These are phyloP conservation scores for Carex sylvatica DNA, from an alignment of 202 grass and related monocot species.

Conservation along the genomic window DNA sequence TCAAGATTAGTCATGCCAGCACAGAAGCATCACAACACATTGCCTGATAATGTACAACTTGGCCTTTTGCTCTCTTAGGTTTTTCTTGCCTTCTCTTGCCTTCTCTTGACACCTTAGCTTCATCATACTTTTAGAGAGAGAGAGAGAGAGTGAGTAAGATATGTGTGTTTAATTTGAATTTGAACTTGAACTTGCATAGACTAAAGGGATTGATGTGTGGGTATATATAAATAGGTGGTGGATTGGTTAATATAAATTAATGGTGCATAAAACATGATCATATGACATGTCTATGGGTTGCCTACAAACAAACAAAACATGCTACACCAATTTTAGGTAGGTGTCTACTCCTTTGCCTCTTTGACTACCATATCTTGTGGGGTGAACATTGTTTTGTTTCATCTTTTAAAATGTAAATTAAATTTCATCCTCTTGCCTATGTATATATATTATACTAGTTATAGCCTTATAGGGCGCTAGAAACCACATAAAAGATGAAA, in stretches of 20 bases:
- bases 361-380: constrained; percentile 16
- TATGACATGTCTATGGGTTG: constrained; percentile 14
- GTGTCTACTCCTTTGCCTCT: constrained; percentile 3
- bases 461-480: neutral
- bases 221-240: neutral
- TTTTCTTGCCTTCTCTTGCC: constrained; percentile 26
- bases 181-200: constrained; percentile 24
- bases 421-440: neutral
- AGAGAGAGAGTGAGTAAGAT: neutral
- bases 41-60: constrained; percentile 40
- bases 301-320: constrained; percentile 22
- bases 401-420: constrained; percentile 12
- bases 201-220: constrained; percentile 9
- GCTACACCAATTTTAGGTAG: constrained; percentile 14
- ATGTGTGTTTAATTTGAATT: constrained; percentile 13
- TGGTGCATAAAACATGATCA: constrained; percentile 15
- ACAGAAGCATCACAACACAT: constrained; percentile 49
- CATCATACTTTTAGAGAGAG: constrained; percentile 22
- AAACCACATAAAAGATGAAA: constrained; percentile 6
- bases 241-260: no score
- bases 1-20: constrained; percentile 46
- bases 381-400: constrained; percentile 2
- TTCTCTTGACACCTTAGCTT: constrained; percentile 37
- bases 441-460: neutral
- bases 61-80: constrained; percentile 36